These are phyloP conservation scores for Lecanosticta acicola DNA, from an alignment of 2,329 filamentous ascomycete genomes.

Conservation along the genomic window DNA sequence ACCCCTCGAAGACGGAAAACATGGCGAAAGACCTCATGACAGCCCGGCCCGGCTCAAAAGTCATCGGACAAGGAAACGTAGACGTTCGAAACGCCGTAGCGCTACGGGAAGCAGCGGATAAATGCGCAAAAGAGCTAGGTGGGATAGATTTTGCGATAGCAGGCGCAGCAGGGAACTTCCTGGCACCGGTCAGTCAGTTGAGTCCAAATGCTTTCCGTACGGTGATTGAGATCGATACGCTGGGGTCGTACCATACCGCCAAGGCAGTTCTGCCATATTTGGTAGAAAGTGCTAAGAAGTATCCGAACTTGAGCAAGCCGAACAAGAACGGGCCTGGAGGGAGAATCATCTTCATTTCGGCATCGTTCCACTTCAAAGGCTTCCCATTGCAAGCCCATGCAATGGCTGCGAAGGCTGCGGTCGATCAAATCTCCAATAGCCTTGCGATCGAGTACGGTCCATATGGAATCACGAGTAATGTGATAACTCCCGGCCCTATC, in stretches of 20 bases:
- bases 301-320: conserved; percentile 53
- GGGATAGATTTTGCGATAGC: conserved; percentile 90
- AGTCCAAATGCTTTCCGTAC: conserved; percentile 87
- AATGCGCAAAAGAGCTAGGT: conserved; percentile 76
- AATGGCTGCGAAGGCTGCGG: conserved; percentile 82
- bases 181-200: conserved; percentile 75
- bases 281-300: conserved; percentile 62
- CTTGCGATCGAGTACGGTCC: conserved; percentile 88
- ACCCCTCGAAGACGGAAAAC: conserved; percentile 76
- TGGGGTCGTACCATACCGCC: conserved; percentile 90
- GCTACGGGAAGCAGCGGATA: conserved; percentile 67
- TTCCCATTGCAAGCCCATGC: conserved; percentile 83
- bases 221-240: conserved; percentile 92
- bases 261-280: conserved; percentile 86
- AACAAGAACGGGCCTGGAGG: conserved; percentile 54
- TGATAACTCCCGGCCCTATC: conserved; percentile 84
- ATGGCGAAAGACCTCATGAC: conserved; percentile 78
- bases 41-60: conserved; percentile 70
- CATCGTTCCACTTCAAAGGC: conserved; percentile 85
- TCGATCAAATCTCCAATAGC: conserved; percentile 76
- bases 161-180: conserved; percentile 92
- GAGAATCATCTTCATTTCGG: conserved; percentile 83
- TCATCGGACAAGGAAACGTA: conserved; percentile 72
- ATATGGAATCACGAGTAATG: conserved; percentile 77
- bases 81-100: conserved; percentile 64